Evolutionary conservation across 176 grass and related monocot genomes (phyloP).

Genomic region (Raddia guianensis): DNA sequence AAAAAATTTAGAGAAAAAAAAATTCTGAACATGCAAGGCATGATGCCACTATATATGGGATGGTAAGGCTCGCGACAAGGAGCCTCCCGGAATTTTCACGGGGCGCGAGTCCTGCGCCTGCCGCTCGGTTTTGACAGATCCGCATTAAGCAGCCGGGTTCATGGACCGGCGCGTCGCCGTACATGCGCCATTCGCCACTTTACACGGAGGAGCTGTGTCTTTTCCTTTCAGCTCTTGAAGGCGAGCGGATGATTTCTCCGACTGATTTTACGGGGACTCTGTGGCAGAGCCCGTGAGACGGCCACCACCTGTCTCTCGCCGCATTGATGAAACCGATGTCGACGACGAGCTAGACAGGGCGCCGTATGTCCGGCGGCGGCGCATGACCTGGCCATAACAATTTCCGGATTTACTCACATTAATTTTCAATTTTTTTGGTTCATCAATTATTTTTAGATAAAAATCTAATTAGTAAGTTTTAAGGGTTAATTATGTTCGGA

Average conservation of each 20-base stretch:
- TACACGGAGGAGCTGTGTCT: not conserved
- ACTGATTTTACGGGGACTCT: conserved; percentile 14
- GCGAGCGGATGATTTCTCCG: not conserved
- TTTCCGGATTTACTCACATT: too few species aligned
- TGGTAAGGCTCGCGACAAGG: not conserved
- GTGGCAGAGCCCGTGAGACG: not conserved
- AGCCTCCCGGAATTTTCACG: not conserved
- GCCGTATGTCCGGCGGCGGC: too few species aligned
- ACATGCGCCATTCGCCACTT: not conserved
- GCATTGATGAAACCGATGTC: conserved; percentile 33
- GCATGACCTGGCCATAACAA: too few species aligned
- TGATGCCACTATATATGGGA: not conserved
- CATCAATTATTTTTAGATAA: too few species aligned
- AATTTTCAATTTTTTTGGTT: too few species aligned
- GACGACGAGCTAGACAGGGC: not conserved
- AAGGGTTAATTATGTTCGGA: too few species aligned
- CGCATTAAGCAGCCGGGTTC: not conserved
- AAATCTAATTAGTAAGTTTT: too few species aligned
- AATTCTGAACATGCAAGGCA: not conserved
- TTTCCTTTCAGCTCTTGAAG: not conserved
- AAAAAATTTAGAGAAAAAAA: not conserved
- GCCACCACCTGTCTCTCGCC: not conserved
- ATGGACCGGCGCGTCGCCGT: not conserved
- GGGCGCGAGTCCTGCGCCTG: not conserved
- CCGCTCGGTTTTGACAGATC: not conserved